phyloP scores from a whole-genome alignment of 345 rosid species.

The Lumnitzera littorea region DNA sequence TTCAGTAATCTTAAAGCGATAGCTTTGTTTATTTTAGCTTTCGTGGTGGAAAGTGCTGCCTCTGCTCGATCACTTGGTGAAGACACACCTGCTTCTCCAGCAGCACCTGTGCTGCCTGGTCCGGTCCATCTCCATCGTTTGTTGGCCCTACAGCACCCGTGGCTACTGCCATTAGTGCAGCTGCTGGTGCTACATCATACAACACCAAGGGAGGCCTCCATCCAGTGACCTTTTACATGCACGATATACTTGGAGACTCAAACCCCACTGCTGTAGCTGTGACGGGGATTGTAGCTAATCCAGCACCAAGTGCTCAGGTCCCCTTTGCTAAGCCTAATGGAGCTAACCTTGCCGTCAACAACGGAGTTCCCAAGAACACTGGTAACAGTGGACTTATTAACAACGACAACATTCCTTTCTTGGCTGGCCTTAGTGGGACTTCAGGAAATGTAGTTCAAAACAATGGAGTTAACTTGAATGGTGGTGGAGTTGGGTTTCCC shows the following conservation, averaged over 20 bases:
- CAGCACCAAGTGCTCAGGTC: constrained; percentile 63
- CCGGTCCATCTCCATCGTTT: not conserved
- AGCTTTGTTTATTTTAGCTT: no score
- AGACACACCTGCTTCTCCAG: not conserved
- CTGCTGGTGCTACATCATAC: constrained; percentile 8
- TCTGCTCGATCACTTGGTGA: constrained; percentile 1
- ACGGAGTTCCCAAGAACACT: constrained; percentile 50
- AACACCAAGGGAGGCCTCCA: constrained; percentile 7
- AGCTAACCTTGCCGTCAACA: constrained; percentile 64
- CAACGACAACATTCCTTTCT: constrained; percentile 82
- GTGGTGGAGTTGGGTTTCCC: constrained; percentile 32
- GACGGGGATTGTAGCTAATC: constrained; percentile 60
- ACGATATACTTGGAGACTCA: constrained; percentile 79
- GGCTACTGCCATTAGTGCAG: constrained; percentile 12
- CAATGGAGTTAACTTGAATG: constrained; percentile 32
- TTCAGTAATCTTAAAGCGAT: no score
- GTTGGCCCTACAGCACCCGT: constrained; percentile 1
- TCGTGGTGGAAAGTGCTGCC: not conserved
- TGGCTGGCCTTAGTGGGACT: constrained; percentile 67
- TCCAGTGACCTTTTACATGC: constrained; percentile 59
- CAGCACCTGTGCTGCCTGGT: not conserved
- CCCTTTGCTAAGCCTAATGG: constrained; percentile 85
- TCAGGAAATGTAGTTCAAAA: constrained; percentile 33
- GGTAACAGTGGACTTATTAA: constrained; percentile 59
- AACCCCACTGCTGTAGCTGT: constrained; percentile 70